Conservation (phyloP, 805 yeast species). For the Candida fluviatilis region DNA sequence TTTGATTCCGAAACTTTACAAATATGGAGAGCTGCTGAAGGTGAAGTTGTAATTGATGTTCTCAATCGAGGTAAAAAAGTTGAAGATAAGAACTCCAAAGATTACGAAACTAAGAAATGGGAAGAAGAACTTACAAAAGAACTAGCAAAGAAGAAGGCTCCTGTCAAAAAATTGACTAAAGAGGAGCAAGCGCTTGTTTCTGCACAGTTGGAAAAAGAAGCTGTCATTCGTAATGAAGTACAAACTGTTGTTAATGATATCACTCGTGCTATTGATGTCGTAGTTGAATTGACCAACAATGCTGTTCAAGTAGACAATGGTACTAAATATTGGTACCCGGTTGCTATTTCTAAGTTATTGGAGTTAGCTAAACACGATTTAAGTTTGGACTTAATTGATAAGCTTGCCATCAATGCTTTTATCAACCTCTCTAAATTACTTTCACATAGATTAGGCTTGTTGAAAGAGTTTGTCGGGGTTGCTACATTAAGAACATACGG, state of each 20-base stretch:
- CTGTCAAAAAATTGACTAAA: constrained; percentile 58
- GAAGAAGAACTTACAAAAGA: constrained; percentile 80
- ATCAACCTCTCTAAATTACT: constrained; percentile 50
- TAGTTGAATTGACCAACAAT: constrained; percentile 49
- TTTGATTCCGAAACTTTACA: constrained; percentile 48
- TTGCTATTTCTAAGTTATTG: constrained; percentile 51
- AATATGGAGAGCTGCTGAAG: constrained; percentile 70
- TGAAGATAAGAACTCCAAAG: constrained; percentile 71
- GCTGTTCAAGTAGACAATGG: constrained; percentile 61
- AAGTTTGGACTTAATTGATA: constrained; percentile 36
- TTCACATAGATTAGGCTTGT: constrained; percentile 47
- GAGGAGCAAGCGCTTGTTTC: constrained; percentile 69
- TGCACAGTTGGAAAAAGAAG: constrained; percentile 62
- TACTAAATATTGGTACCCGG: constrained; percentile 64
- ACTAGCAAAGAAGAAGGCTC: constrained; percentile 48
- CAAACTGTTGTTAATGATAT: constrained; percentile 31
- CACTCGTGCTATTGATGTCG: constrained; percentile 48
- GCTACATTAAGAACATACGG: constrained; percentile 60
- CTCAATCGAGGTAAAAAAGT: constrained; percentile 39
- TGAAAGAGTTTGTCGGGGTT: constrained; percentile 57
- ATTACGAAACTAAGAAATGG: constrained; percentile 85
- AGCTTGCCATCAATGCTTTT: constrained; percentile 45
- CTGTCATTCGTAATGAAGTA: constrained; percentile 48
- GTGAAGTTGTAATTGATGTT: constrained; percentile 64
- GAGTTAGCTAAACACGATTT: constrained; percentile 35